Base-by-base conservation (phyloP, 1,139 yeast genomes). In the Fermentozyma sake region DNA sequence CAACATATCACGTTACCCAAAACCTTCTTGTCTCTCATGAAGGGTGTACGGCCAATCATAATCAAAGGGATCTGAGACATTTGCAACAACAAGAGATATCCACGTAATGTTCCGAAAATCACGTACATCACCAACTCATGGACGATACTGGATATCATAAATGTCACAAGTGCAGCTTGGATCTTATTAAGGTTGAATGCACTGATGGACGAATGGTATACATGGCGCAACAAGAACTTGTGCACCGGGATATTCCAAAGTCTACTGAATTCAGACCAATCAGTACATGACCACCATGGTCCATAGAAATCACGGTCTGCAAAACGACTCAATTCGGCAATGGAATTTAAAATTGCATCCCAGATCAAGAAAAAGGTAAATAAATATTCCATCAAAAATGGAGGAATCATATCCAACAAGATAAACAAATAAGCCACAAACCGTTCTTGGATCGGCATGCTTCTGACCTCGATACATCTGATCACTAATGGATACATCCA, bases 241-340 rank as follows among this genome's bases (percentile, higher is more conserved):
- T 91, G 96, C n/a, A 93, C 97, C 0, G 97, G 96, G 7, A 76
- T 72, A 51, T 91, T 91, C 98, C 99, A 93, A 40, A 84, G 78
- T 40, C 96, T 72, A 7, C 96, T 83, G 58, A 84, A 91, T 50
- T 87, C 91, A 32, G 84, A 87, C 96, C 96, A 91, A 27, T 87
- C 81, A 16, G 83, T 77, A 41, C 94, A 84, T 42, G 91, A 85
- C 98, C 97, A 91, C 98, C 98, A 91, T 23, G 87, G 85, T 3
- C 95, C 94, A 47, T 91, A 91, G 52, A 91, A 91, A 41, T 82
- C 84, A 23, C 98, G 72, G 50, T 91, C 97, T 2, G 89, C 96
- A 55, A 80, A 91, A 29, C 70, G 47, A 12, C 94, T 80, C 23
- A 91, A 61, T 51, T 91, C 98, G 0, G 96, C 97, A 43, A 91